A percentile compares a stretch with the other conserved stretches of the same genome.
Conservation (phyloP, 352 stramenopile species). For the Globisporangium okanoganense region DNA sequence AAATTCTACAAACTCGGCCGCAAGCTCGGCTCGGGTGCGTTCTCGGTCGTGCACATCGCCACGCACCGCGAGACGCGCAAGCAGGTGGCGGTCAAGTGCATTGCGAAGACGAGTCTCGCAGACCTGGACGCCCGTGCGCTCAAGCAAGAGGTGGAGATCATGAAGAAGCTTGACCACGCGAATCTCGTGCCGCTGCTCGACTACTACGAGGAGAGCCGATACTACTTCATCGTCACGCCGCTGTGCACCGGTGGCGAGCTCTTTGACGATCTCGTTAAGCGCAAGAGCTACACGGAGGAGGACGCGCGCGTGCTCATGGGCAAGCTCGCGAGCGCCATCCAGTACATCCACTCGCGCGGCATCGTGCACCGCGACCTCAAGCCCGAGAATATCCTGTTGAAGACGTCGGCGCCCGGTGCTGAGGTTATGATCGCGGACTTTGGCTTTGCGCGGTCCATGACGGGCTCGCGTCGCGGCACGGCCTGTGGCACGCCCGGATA, state of each 20-base stretch:
- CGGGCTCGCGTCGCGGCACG: conserved; percentile 46
- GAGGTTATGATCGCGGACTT: conserved; percentile 90
- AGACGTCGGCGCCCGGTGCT: conserved; percentile 61
- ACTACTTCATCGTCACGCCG: conserved; percentile 81
- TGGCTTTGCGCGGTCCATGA: conserved; percentile 77
- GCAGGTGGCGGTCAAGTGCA: conserved; percentile 80
- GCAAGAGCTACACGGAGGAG: conserved; percentile 94
- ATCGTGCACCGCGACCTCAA: conserved; percentile 92
- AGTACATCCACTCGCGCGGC: conserved; percentile 90
- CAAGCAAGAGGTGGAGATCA: conserved; percentile 71
- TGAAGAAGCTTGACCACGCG: conserved; percentile 64
- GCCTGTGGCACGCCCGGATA: conserved; percentile 82
- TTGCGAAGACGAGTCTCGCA: conserved; percentile 54
- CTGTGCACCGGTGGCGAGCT: conserved; percentile 89
- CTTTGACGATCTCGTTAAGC: conserved; percentile 94
- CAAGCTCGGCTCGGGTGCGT: conserved; percentile 83
- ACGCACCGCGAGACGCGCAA: conserved; percentile 68
- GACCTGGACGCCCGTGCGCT: conserved; percentile 48
- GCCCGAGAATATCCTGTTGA: conserved; percentile 87
- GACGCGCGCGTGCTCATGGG: conserved; percentile 90
- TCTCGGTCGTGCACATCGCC: conserved; percentile 86
- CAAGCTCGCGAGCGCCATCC: conserved; percentile 89
- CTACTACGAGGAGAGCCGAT: conserved; percentile 71
- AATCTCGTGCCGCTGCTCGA: conserved; percentile 72
- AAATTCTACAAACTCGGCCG: conserved; percentile 77